Percentiles rank a stretch among this genome's conserved stretches.
Evolutionary conservation across 805 yeast genomes (phyloP).

Genomic region (Starmerella sirachaensis): DNA sequence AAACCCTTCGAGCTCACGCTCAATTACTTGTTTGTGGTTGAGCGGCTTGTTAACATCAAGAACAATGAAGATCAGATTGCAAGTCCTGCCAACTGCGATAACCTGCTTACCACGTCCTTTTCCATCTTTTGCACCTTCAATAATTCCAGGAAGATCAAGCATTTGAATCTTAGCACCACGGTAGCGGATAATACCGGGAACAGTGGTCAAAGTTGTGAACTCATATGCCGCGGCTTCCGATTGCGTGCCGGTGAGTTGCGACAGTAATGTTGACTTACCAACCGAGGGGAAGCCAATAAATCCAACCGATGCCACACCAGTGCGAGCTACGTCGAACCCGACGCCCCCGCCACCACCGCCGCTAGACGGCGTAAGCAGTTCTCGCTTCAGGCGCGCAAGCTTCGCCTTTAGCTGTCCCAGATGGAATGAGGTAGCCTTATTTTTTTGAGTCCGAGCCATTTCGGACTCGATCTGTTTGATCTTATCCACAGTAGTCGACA

Average conservation of each 20-base stretch:
- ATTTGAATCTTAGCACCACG: conserved; percentile 97
- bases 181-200: conserved; percentile 90
- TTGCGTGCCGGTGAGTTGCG: conserved; percentile 87
- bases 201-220: conserved; percentile 93
- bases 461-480: conserved; percentile 79
- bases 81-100: conserved; percentile 97
- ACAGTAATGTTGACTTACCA: conserved; percentile 61
- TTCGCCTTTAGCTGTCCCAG: conserved; percentile 96
- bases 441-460: conserved; percentile 96
- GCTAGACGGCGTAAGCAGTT: conserved; percentile 57
- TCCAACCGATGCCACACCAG: conserved; percentile 96
- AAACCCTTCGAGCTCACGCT: conserved; percentile 91
- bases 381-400: conserved; percentile 87
- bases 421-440: conserved; percentile 95
- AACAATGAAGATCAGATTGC: conserved; percentile 83
- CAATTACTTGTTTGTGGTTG: conserved; percentile 86
- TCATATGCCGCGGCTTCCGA: conserved; percentile 97
- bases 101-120: conserved; percentile 98
- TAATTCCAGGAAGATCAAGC: conserved; percentile 96
- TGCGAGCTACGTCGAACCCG: conserved; percentile 97
- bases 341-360: conserved; percentile 87
- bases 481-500: conserved; percentile 58
- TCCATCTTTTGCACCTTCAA: conserved; percentile 96
- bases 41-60: conserved; percentile 93
- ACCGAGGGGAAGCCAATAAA: conserved; percentile 98